phyloP scores from a whole-genome alignment of 495 filamentous ascomycete genomes.

The Talaromyces thailandensis region DNA sequence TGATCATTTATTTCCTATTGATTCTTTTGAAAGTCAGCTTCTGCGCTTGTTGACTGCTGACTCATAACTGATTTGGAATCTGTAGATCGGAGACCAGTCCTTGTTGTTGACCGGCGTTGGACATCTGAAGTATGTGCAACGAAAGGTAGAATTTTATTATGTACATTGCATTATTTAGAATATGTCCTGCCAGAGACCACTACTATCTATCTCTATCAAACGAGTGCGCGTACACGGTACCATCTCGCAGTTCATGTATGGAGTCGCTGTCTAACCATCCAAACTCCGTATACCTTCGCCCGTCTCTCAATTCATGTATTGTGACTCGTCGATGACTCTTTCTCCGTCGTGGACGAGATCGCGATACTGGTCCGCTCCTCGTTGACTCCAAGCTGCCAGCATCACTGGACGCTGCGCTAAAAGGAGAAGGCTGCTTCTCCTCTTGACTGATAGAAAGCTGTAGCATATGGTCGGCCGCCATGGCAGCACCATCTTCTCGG shows the following conservation, averaged over 20 bases:
- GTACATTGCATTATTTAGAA: not conserved
- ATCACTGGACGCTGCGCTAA: slow-evolving; percentile 25
- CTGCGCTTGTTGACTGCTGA: not conserved
- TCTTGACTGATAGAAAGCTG: slow-evolving; percentile 29
- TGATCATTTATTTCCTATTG: slow-evolving; percentile 29
- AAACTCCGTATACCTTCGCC: slow-evolving; percentile 33
- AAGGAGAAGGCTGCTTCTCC: slow-evolving; percentile 21
- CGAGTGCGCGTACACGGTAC: slow-evolving; percentile 34
- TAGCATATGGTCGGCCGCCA: slow-evolving; percentile 29
- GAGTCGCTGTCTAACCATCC: slow-evolving; percentile 26
- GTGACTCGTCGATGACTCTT: slow-evolving; percentile 27
- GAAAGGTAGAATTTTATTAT: not conserved
- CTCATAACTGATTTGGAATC: not conserved
- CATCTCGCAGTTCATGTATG: slow-evolving; percentile 37
- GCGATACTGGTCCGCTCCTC: slow-evolving; percentile 15
- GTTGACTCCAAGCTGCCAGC: slow-evolving; percentile 22
- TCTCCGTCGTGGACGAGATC: slow-evolving; percentile 22
- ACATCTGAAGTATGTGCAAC: not conserved
- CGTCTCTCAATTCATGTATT: slow-evolving; percentile 37
- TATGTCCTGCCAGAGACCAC: not conserved
- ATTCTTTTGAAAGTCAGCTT: not conserved
- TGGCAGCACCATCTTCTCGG: slow-evolving; percentile 20
- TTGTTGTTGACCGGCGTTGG: not conserved
- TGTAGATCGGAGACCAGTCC: not conserved
- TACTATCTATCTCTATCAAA: slow-evolving; percentile 4